Conservation (phyloP, 768 basidiomycete species). For the Mycena metata region DNA sequence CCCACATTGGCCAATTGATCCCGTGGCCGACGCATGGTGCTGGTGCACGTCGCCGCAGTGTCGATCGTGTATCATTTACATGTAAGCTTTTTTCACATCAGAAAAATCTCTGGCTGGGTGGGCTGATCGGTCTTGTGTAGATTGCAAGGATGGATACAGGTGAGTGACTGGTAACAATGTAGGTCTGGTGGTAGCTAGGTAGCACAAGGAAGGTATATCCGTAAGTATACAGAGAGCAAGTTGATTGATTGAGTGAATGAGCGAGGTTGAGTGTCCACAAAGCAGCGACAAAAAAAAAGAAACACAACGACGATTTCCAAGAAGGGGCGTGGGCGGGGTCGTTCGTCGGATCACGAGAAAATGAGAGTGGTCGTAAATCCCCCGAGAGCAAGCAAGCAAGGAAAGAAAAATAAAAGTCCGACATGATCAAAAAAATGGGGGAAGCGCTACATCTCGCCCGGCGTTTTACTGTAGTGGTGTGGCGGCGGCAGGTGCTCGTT, state of each 20-base stretch:
- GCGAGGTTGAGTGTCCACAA: conserved; percentile 42
- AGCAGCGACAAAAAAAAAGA: conserved; percentile 44
- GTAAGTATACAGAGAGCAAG: conserved; percentile 37
- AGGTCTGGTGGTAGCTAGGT: too few species aligned
- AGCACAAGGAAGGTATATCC: conserved; percentile 38
- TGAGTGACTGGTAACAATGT: neutral
- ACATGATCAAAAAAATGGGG: conserved; percentile 29
- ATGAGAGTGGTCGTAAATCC: conserved; percentile 31
- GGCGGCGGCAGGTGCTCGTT: conserved; percentile 75
- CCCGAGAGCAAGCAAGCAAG: conserved; percentile 35
- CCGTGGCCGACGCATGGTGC: neutral
- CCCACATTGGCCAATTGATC: neutral
- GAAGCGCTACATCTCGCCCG: conserved; percentile 61
- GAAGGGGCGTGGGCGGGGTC: conserved; percentile 23
- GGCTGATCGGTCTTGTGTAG: conserved; percentile 1
- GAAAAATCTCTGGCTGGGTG: neutral
- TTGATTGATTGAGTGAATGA: conserved; percentile 36
- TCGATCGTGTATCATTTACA: too few species aligned
- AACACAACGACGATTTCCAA: conserved; percentile 45
- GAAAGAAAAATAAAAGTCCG: conserved; percentile 30
- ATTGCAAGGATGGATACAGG: conserved; percentile 39
- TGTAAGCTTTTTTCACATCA: too few species aligned
- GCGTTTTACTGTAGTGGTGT: conserved; percentile 66
- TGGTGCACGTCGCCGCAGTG: too few species aligned
- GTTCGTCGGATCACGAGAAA: conserved; percentile 3